These are phyloP conservation scores for Thuidium tamariscinum DNA, from an alignment of 225 moss, liverwort and hornwort species.

Conservation along the genomic window DNA sequence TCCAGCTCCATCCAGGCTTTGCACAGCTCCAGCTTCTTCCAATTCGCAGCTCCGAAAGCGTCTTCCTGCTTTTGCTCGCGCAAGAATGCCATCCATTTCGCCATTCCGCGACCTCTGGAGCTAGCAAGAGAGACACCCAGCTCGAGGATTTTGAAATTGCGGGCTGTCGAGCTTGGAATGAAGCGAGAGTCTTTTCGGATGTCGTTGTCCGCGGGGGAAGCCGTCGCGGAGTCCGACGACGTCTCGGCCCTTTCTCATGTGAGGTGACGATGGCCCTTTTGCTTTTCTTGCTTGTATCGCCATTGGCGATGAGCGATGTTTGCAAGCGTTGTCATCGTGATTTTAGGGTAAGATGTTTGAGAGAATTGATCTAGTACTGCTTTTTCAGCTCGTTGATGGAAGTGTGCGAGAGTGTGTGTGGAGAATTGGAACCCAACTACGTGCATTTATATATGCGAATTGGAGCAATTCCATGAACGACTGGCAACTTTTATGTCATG, in stretches of 20 bases:
- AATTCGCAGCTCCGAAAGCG: background rate
- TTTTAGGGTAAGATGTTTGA: background rate
- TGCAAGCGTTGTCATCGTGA: background rate
- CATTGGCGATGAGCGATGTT: background rate
- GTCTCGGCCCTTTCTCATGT: constrained; percentile 24
- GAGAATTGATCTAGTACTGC: background rate
- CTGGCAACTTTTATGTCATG: background rate
- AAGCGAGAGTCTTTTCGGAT: background rate
- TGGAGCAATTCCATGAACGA: background rate
- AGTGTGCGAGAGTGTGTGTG: background rate
- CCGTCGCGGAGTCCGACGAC: constrained; percentile 7
- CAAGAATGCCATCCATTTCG: background rate
- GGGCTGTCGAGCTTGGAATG: background rate
- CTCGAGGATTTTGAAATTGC: background rate
- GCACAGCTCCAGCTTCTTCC: background rate
- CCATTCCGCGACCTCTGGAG: background rate
- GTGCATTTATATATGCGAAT: background rate
- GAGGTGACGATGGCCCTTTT: constrained; percentile 1
- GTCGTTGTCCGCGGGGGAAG: background rate
- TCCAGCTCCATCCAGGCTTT: background rate
- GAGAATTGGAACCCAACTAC: background rate
- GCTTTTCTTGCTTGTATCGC: background rate
- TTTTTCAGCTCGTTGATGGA: background rate
- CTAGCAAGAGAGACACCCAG: background rate
- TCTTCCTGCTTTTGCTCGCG: background rate